Evolutionary conservation across 148 eudicot genomes (phyloP), one percentile per base, ranked within the genome.

Genomic region (Simmondsia chinensis): DNA sequence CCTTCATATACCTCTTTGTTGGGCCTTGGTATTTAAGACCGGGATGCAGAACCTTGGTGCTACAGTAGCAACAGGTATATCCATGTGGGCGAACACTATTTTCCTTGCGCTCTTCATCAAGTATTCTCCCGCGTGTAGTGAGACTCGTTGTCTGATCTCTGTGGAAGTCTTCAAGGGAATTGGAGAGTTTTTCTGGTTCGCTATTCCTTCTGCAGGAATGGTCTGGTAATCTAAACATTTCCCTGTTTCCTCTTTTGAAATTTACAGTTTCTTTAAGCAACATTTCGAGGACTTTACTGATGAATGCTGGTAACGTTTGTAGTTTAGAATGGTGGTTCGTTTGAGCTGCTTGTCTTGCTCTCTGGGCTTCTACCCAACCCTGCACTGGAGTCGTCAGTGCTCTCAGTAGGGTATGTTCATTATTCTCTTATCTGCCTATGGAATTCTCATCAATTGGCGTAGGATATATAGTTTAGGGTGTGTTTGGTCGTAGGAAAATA

Each of bases 191-290:
- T 80, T 88, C 31, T 56, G 73, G 7, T 77, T 77, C 35, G 97
- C 97, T 17, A 41, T 88, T 40, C 97, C 94, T 54, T 88, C 97
- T 29, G 91, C 87, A 52, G 50, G 69, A 17, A 84, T 89, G 97
- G 25, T 78, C 25, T 89, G 97, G 95, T 82, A 78, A 51, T 29
- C 13, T 14, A n/a, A n/a, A n/a, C n/a, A n/a, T n/a, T n/a, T n/a
- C n/a, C n/a, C 6, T 5, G 19, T 4, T 30, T n/a, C 4, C 27
- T 39, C 31, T 4, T 14, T 42, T 3, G 27, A 3, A 9, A 26
- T 18, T 33, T 33, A 4, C 29, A n/a, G n/a, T n/a, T n/a, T n/a
- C n/a, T n/a, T n/a, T n/a, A n/a, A n/a, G n/a, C n/a, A n/a, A n/a
- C n/a, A n/a, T n/a, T n/a, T n/a, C n/a, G n/a, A n/a, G n/a, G n/a